Evolutionary conservation across 352 stramenopile species (phyloP).

Genomic region (Phytophthora pini): DNA sequence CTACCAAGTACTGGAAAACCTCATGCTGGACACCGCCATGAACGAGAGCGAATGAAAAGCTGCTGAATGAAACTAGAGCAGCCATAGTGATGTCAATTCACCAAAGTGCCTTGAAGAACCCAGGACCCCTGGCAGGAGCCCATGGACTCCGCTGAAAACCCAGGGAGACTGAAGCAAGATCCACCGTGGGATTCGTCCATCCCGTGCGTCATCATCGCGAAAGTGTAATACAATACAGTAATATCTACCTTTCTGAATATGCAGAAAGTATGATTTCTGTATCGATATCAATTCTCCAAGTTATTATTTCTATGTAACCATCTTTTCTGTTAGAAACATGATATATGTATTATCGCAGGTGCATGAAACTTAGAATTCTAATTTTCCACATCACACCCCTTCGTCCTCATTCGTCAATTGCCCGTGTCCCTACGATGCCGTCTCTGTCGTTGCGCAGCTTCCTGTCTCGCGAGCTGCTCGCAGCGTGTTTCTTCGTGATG

Average conservation of each 20-base stretch:
- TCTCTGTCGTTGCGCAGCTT: slow-evolving; percentile 37
- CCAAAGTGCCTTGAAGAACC: too few species aligned
- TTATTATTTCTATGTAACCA: too few species aligned
- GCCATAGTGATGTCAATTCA: not conserved
- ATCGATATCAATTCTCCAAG: too few species aligned
- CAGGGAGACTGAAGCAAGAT: not conserved
- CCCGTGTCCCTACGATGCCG: slow-evolving; percentile 21
- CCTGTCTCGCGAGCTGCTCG: slow-evolving; percentile 54
- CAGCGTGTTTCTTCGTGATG: slow-evolving; percentile 56
- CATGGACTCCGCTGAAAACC: not conserved
- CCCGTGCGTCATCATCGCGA: not conserved
- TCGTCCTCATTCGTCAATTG: slow-evolving; percentile 12
- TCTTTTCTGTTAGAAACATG: too few species aligned
- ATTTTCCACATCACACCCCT: not conserved
- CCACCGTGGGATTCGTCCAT: not conserved
- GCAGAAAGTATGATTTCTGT: too few species aligned
- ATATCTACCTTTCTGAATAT: too few species aligned
- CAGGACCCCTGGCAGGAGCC: too few species aligned
- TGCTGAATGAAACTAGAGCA: not conserved
- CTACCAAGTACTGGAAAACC: slow-evolving; percentile 27
- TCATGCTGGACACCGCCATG: slow-evolving; percentile 24
- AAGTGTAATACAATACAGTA: not conserved
- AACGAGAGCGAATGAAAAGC: not conserved
- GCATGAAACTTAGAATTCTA: not conserved
- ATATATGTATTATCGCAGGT: not conserved